Conservation (phyloP, 768 basidiomycete genomes). For the Lentinula sp. region DNA sequence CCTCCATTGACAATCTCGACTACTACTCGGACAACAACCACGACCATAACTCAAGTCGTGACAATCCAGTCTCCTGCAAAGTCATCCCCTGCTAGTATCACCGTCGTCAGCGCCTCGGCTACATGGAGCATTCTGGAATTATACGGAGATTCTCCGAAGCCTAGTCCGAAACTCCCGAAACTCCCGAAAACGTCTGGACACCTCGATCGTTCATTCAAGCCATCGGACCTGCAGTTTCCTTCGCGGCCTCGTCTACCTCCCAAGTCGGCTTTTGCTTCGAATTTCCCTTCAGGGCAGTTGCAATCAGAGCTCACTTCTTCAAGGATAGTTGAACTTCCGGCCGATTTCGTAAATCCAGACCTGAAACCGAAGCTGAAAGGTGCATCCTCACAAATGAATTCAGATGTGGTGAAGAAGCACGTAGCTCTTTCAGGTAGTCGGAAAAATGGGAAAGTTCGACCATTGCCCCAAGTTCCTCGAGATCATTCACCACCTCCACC, state of each 20-base stretch:
- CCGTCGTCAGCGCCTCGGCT: constrained; percentile 1
- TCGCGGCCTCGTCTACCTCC: neutral
- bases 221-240: neutral
- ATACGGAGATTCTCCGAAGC: constrained; percentile 6
- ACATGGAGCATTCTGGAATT: constrained; percentile 8
- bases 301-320: neutral
- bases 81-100: neutral
- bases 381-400: neutral
- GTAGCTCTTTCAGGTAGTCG: no score
- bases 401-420: neutral
- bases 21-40: constrained; percentile 1
- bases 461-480: constrained; percentile 2
- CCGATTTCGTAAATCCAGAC: constrained; percentile 1
- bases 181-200: constrained; percentile 5
- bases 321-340: constrained; percentile 5
- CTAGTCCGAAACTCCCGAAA: neutral
- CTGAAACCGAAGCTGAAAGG: neutral
- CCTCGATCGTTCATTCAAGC: neutral
- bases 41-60: neutral
- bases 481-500: neutral
- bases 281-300: neutral
- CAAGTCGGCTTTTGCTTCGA: neutral
- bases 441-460: neutral
- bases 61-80: constrained; percentile 2
- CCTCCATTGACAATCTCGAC: constrained; percentile 6